Evolutionary conservation across 495 filamentous ascomycete genomes (phyloP), one percentile per base, ranked within the genome.

Genomic region (Neurospora terricola): DNA sequence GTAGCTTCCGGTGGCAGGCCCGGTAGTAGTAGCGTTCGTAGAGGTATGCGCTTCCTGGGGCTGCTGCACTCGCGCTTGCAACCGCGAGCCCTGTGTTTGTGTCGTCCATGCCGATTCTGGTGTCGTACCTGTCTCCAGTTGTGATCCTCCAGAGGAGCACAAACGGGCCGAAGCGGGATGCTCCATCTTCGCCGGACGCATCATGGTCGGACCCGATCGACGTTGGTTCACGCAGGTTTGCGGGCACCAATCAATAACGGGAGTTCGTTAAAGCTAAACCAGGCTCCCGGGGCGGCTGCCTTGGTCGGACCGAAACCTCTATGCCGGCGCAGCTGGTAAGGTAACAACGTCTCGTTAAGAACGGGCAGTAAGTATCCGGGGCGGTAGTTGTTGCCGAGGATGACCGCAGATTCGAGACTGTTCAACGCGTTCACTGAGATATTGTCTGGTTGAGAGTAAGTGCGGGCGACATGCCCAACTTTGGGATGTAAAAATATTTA

Each of bases 241-340:
- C 74, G 74, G 74, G 69, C 74, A 75, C 74, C 74, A 75, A 75
- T 75, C 74, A 71, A 42, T 70, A 39, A 23, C 21, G 10, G n/a
- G 21, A 34, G 38, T 39, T n/a, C 40, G 45, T 66, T 18, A 34
- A 34, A 34, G 54, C 54, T 66, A 66, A 66, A 66, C 54, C 54
- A 34, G 27, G 6, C 3, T 9, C 54, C 54, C 54, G 54, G 54
- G 27, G 54, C 54, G 27, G 27, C 27, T 66, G 54, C 27, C 54
- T 66, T 66, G 54, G 27, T 66, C 27, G 54, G 54, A 18, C 54
- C 27, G 27, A 66, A 34, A 66, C 54, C 27, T 66, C 3, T 66
- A 18, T 66, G 54, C 54, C 54, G 54, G 27, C 27, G 23, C 5
- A 34, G 54, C 34, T 34, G 27, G 27, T 9, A 34, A 66, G 54